Evolutionary conservation across 169 alveolate species (phyloP).

Genomic region (Cryptosporidium baileyi): DNA sequence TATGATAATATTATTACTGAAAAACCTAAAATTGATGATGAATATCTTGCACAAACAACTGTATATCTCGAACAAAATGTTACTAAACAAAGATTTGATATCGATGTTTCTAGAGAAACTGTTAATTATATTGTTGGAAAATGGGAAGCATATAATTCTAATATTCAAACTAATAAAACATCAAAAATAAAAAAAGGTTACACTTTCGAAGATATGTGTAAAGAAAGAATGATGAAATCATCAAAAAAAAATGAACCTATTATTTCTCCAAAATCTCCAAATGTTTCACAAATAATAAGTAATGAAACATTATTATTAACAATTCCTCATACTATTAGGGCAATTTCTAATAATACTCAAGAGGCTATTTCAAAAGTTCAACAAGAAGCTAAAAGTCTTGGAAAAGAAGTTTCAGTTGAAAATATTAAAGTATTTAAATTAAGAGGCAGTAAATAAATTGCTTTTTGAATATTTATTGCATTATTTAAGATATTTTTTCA

Average conservation of each 20-base stretch:
- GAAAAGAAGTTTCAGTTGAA: too few relatives aligned
- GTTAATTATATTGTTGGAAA: background rate
- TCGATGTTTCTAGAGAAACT: conserved; percentile 10
- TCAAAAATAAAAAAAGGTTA: background rate
- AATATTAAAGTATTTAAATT: too few relatives aligned
- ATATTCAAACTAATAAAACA: background rate
- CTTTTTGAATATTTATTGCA: too few relatives aligned
- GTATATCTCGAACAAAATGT: background rate
- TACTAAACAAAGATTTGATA: background rate
- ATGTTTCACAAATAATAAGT: background rate
- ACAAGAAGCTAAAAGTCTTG: too few relatives aligned
- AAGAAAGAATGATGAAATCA: conserved; percentile 7
- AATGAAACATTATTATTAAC: background rate
- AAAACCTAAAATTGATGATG: background rate
- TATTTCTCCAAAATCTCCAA: background rate
- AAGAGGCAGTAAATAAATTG: too few relatives aligned
- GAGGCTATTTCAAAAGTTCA: background rate
- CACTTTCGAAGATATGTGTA: conserved; percentile 30
- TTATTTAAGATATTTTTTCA: too few relatives aligned
- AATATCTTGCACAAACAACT: background rate
- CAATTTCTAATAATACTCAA: background rate
- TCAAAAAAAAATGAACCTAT: background rate
- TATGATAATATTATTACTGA: background rate
- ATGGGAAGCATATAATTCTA: too few relatives aligned
- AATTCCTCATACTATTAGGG: background rate